A percentile compares a stretch with the other conserved stretches of the same genome.
Evolutionary conservation across 495 filamentous ascomycete genomes (phyloP).

Genomic region (Annulohypoxylon bovei): DNA sequence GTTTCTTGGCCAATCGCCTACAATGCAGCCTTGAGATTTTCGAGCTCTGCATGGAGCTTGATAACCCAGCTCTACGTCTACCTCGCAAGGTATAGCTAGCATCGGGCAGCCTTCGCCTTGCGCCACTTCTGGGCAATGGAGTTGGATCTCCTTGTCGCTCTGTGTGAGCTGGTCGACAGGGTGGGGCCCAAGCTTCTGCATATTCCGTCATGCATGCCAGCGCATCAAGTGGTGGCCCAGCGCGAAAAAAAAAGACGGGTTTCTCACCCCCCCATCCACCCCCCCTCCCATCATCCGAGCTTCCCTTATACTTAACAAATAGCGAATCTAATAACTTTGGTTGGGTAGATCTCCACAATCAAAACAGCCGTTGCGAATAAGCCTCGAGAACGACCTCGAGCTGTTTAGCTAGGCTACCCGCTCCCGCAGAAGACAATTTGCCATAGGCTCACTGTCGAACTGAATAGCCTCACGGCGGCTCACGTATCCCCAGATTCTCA

Average conservation of each 20-base stretch:
- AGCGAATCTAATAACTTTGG: slow-evolving; percentile 59
- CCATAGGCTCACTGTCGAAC: slow-evolving; percentile 39
- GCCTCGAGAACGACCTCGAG: slow-evolving; percentile 49
- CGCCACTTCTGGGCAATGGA: slow-evolving; percentile 48
- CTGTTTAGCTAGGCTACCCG: slow-evolving; percentile 50
- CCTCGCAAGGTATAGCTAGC: slow-evolving; percentile 38
- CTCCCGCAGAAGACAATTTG: slow-evolving; percentile 40
- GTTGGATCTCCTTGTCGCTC: slow-evolving; percentile 46
- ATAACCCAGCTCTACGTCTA: slow-evolving; percentile 22
- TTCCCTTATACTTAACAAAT: slow-evolving; percentile 50
- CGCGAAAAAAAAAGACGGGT: slow-evolving; percentile 53
- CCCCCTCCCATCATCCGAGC: slow-evolving; percentile 52
- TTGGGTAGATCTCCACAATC: slow-evolving; percentile 55
- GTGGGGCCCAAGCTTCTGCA: slow-evolving; percentile 62
- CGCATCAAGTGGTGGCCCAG: slow-evolving; percentile 63
- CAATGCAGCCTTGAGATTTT: slow-evolving; percentile 44
- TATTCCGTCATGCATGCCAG: slow-evolving; percentile 69
- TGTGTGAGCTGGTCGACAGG: slow-evolving; percentile 51
- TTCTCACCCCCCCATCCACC: slow-evolving; percentile 50
- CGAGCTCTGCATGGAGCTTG: slow-evolving; percentile 35
- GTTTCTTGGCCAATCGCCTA: slow-evolving; percentile 44
- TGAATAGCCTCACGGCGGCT: slow-evolving; percentile 44
- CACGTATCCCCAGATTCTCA: slow-evolving; percentile 52
- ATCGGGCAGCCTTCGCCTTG: slow-evolving; percentile 50
- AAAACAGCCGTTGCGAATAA: slow-evolving; percentile 42